Evolutionary conservation across 495 filamentous ascomycete genomes (phyloP), one percentile per base, ranked within the genome.

Genomic region (Penicillium waksmanii): DNA sequence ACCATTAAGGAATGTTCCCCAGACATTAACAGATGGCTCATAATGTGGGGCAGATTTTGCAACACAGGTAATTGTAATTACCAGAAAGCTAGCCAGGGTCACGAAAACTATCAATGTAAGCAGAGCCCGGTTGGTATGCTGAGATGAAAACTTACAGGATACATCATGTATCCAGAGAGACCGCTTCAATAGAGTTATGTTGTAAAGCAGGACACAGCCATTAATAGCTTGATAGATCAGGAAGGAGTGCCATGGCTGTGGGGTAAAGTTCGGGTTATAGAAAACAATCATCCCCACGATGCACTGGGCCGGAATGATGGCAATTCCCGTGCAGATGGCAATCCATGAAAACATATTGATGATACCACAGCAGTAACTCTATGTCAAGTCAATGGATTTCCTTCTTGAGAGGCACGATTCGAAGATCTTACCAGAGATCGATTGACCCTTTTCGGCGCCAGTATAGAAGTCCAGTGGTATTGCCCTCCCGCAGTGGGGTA

Each of bases 401-500:
- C 23, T 13, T 40, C 12, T 40, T 9, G 10, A 12, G 10, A 13
- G 10, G 15, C 36, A 5, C 15, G 36, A 31, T 12, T 40, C 4
- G 36, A 40, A 4, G 36, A 19, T 6, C n/a, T 19, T 44, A 44
- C 42, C 17, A 44, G 17, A 9, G 12, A 12, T 44, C 9, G 2
- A 13, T 44, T 44, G 17, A 44, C n/a, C 13, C n/a, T 3, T 44
- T 18, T 44, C 25, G 72, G 70, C 8, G 66, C 64, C 31, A 75
- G 51, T 6, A 73, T 60, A 5, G 65, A 65, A 12, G 73, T 66
- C 65, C 65, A 73, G 44, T 73, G 71, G 46, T 72, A 83, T 62
- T 82, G 81, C 6, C 80, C 81, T 5, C 80, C 81, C 8, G 79
- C 78, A 0, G 82, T 82, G 0, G 80, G 79, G 66, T 79, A 83